Evolutionary conservation across 2,329 filamentous ascomycete species (phyloP).

Genomic region (Trichoderma oligosporum): DNA sequence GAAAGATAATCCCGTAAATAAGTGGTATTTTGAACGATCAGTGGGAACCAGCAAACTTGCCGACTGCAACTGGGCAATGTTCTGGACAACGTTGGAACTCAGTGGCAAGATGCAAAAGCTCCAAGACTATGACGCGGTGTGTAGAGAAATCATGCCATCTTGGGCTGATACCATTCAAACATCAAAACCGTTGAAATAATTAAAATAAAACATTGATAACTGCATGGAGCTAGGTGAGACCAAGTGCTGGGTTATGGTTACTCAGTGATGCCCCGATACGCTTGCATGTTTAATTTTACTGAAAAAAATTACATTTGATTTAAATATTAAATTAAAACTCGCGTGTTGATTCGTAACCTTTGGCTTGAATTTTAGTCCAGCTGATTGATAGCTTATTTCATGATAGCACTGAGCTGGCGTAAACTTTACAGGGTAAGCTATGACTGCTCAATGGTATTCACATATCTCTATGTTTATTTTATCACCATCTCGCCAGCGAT

Average conservation of each 20-base stretch:
- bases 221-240: background rate
- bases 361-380: no score
- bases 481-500: background rate
- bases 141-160: conserved; percentile 58
- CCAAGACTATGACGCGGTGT: conserved; percentile 71
- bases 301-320: no score
- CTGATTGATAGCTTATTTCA: no score
- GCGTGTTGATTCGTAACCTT: no score
- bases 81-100: conserved; percentile 80
- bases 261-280: no score
- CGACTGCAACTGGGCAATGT: conserved; percentile 93
- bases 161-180: conserved; percentile 49
- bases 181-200: background rate
- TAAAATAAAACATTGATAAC: background rate
- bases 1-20: conserved; percentile 91
- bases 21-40: conserved; percentile 97
- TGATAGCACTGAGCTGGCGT: no score
- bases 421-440: no score
- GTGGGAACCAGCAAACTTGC: conserved; percentile 77
- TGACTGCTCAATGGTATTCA: no score
- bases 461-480: background rate
- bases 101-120: conserved; percentile 54
- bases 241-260: no score
- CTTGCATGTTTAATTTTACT: no score
- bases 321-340: no score